A percentile compares a stretch with the other conserved stretches of the same genome.
These are phyloP conservation scores for Hepatocystis sp. DNA, from an alignment of 169 alveolate species.

Conservation along the genomic window DNA sequence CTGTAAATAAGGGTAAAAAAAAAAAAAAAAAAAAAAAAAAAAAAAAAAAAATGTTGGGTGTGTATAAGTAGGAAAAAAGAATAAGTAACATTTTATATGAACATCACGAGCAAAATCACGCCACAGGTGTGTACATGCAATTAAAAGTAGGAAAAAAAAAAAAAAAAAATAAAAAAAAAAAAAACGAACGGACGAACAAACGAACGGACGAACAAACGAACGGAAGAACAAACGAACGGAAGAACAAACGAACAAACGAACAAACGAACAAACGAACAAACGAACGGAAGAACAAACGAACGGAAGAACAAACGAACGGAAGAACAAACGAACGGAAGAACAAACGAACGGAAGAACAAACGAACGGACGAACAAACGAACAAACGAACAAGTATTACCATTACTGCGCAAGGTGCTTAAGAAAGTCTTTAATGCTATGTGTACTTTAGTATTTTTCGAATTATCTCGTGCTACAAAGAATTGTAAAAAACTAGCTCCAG, in stretches of 20 bases:
- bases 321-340: no score
- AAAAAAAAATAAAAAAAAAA: not conserved
- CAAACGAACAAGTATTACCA: no score
- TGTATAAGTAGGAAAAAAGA: not conserved
- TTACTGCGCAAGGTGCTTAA: conserved; percentile 71
- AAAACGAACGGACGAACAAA: no score
- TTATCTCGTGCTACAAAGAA: conserved; percentile 78
- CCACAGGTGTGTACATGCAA: not conserved
- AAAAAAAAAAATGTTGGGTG: not conserved
- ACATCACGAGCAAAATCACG: not conserved
- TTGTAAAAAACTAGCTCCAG: conserved; percentile 79
- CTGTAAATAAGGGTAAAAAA: conserved; percentile 51
- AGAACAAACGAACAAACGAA: no score
- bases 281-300: no score
- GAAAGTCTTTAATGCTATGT: conserved; percentile 77
- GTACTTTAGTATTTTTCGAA: conserved; percentile 64
- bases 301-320: no score
- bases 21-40: not conserved
- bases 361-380: no score
- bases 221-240: no score
- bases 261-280: no score
- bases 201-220: no score
- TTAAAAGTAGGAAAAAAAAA: not conserved
- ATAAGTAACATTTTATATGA: not conserved
- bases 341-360: no score